phyloP scores from a whole-genome alignment of 345 rosid species.

The Capsella bursapastoris region DNA sequence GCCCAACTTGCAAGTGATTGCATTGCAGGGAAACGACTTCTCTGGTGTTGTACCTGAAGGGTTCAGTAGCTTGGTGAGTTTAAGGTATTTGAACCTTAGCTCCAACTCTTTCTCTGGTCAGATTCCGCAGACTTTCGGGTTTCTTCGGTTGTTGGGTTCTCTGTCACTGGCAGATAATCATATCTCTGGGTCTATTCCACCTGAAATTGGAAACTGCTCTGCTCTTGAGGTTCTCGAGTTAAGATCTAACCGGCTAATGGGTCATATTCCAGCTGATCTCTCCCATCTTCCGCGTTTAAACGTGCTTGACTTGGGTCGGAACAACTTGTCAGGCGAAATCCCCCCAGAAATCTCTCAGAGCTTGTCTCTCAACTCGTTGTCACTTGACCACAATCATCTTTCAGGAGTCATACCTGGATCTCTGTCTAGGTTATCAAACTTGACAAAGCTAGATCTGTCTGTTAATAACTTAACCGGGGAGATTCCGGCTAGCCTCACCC shows the following conservation, averaged over 20 bases:
- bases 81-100: constrained; percentile 72
- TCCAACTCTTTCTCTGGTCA: constrained; percentile 70
- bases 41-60: constrained; percentile 84
- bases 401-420: constrained; percentile 74
- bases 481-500: constrained; percentile 66
- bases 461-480: constrained; percentile 72
- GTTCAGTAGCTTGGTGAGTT: constrained; percentile 78
- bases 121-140: constrained; percentile 74
- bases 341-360: constrained; percentile 60
- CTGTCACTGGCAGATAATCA: constrained; percentile 76
- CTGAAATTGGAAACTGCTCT: constrained; percentile 85
- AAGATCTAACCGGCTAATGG: constrained; percentile 61
- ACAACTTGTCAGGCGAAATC: constrained; percentile 75
- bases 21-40: constrained; percentile 79
- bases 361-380: constrained; percentile 57
- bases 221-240: constrained; percentile 81
- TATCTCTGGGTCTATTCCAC: constrained; percentile 69
- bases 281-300: constrained; percentile 59
- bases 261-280: constrained; percentile 73
- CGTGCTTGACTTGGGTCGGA: constrained; percentile 69
- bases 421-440: constrained; percentile 59
- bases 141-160: constrained; percentile 63
- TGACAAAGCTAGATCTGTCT: constrained; percentile 73
- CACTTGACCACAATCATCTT: constrained; percentile 64
- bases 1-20: constrained; percentile 83